These are phyloP conservation scores for Fusarium oxysporum DNA, from an alignment of 2,329 filamentous ascomycete species.

Conservation along the genomic window DNA sequence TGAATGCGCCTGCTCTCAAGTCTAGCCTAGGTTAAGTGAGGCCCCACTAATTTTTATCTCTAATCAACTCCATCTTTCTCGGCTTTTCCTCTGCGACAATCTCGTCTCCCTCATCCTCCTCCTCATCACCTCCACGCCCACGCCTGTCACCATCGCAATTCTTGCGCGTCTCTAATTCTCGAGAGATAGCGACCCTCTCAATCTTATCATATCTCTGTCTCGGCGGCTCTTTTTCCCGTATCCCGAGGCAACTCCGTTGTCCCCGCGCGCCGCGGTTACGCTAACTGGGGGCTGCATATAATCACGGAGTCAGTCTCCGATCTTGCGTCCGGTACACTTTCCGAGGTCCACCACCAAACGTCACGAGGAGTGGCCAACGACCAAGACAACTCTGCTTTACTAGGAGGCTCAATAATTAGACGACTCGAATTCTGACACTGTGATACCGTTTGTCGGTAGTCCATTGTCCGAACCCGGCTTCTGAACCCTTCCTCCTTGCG, in stretches of 20 bases:
- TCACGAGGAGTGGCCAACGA: conserved; percentile 31
- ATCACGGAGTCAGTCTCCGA: conserved; percentile 39
- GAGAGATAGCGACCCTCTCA: not conserved
- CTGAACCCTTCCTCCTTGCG: conserved; percentile 13
- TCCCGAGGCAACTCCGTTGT: conserved; percentile 40
- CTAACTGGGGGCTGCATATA: conserved; percentile 40
- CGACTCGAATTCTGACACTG: conserved; percentile 14
- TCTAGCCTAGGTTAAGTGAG: conserved; percentile 8
- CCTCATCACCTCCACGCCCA: conserved; percentile 10
- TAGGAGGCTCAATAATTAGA: conserved; percentile 18
- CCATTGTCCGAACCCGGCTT: conserved; percentile 14
- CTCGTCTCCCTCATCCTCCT: not conserved
- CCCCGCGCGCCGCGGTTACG: conserved; percentile 35
- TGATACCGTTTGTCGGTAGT: conserved; percentile 16
- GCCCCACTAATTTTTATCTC: conserved; percentile 31
- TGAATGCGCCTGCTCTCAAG: conserved; percentile 11
- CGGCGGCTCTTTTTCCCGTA: conserved; percentile 20
- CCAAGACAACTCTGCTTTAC: conserved; percentile 5
- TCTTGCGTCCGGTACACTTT: conserved; percentile 36
- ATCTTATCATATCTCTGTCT: not conserved
- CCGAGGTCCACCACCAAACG: conserved; percentile 38
- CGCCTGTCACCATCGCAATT: conserved; percentile 8
- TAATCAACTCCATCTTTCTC: conserved; percentile 36
- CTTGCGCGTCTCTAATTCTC: not conserved
- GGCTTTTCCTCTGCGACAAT: conserved; percentile 20